Conservation (phyloP, 805 yeast species). For the Metschnikowia colocasiae region DNA sequence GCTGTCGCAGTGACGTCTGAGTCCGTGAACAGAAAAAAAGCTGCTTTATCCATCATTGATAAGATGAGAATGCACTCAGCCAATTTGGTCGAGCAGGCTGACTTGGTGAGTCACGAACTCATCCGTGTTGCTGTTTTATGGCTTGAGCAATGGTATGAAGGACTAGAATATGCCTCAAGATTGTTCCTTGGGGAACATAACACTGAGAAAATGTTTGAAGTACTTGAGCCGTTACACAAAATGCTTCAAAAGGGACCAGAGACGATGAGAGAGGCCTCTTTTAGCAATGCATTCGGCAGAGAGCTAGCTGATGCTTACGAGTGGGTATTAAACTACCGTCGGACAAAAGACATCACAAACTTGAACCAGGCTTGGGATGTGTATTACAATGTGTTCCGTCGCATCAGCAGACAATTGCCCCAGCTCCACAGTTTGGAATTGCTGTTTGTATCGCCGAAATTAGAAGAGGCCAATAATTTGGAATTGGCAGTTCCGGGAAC, state of each 20-base stretch:
- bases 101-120: slow-evolving; percentile 86
- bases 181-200: slow-evolving; percentile 91
- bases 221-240: slow-evolving; percentile 83
- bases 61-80: slow-evolving; percentile 90
- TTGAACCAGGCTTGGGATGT: slow-evolving; percentile 98
- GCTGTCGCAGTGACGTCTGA: slow-evolving; percentile 96
- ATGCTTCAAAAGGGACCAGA: slow-evolving; percentile 85
- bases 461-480: slow-evolving; percentile 71
- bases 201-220: slow-evolving; percentile 90
- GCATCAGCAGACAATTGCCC: slow-evolving; percentile 85
- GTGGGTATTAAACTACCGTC: slow-evolving; percentile 83
- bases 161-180: slow-evolving; percentile 93
- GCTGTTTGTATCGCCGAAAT: slow-evolving; percentile 90
- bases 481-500: slow-evolving; percentile 94
- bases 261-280: slow-evolving; percentile 88
- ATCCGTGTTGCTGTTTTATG: slow-evolving; percentile 93
- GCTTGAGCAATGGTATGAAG: slow-evolving; percentile 99
- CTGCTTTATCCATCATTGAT: slow-evolving; percentile 87
- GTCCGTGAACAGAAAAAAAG: slow-evolving; percentile 81
- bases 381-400: slow-evolving; percentile 87
- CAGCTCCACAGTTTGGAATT: slow-evolving; percentile 81
- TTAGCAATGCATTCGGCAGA: slow-evolving; percentile 89
- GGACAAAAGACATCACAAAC: slow-evolving; percentile 82
- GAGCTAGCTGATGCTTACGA: slow-evolving; percentile 90
- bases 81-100: slow-evolving; percentile 83